These are phyloP conservation scores for Isoetes engelmannii DNA, from an alignment of 83 land plant species.

Conservation along the genomic window DNA sequence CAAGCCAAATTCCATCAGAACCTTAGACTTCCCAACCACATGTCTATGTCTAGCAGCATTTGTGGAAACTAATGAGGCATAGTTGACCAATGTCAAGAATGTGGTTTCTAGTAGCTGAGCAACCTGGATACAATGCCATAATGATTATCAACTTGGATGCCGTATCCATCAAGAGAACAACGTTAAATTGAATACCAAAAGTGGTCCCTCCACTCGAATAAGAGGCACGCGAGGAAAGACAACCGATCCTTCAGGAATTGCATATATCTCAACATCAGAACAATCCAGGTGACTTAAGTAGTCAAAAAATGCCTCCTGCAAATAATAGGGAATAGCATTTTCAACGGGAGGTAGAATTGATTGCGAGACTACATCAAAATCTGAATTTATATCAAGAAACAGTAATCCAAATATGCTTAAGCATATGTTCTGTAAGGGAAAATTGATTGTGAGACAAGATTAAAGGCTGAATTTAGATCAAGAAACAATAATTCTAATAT, in stretches of 20 bases:
- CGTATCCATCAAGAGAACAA: too few relatives aligned
- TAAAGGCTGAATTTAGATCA: too few relatives aligned
- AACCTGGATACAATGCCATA: background rate
- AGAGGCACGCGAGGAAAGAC: slow-evolving; percentile 12
- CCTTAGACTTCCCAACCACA: background rate
- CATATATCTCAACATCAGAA: slow-evolving; percentile 1
- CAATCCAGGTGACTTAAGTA: background rate
- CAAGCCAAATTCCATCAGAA: slow-evolving; percentile 8
- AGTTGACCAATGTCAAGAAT: slow-evolving; percentile 1
- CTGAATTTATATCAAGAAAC: too few relatives aligned
- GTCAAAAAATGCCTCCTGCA: slow-evolving; percentile 7
- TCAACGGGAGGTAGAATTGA: too few relatives aligned
- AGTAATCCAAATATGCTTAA: too few relatives aligned
- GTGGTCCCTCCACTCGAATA: slow-evolving; percentile 13
- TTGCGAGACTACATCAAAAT: too few relatives aligned
- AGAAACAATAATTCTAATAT: too few relatives aligned
- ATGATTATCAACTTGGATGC: too few relatives aligned
- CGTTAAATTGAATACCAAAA: background rate
- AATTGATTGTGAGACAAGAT: too few relatives aligned
- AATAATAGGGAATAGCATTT: background rate
- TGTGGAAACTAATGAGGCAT: slow-evolving; percentile 6
- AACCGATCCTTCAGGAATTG: slow-evolving; percentile 9
- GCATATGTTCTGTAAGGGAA: too few relatives aligned
- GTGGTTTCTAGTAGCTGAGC: slow-evolving; percentile 3
- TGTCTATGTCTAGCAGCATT: slow-evolving; percentile 2